A percentile compares a stretch with the other conserved stretches of the same genome.
These are phyloP conservation scores for Naganishia antarctica DNA, from an alignment of 768 basidiomycete genomes.

Conservation along the genomic window DNA sequence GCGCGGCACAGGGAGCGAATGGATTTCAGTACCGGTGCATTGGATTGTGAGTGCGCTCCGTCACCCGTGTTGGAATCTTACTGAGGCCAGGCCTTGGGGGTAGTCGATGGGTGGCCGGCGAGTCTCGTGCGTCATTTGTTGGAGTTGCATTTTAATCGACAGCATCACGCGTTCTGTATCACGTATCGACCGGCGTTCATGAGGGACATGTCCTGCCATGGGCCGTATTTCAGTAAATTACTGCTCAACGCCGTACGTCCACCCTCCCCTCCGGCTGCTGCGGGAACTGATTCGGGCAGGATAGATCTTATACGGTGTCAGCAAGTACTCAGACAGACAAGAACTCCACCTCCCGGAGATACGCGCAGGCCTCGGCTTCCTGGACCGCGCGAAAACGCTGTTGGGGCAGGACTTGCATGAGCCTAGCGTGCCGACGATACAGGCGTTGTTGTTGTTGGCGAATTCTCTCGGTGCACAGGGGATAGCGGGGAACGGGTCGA, in stretches of 20 bases:
- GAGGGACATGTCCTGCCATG: constrained; percentile 30
- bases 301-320: constrained; percentile 30
- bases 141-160: constrained; percentile 35
- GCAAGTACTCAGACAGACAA: constrained; percentile 31
- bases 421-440: constrained; percentile 32
- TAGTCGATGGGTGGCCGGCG: constrained; percentile 31
- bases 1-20: constrained; percentile 21
- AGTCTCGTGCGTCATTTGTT: constrained; percentile 34
- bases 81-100: not conserved
- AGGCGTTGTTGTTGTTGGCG: constrained; percentile 33
- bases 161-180: constrained; percentile 33
- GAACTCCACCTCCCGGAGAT: constrained; percentile 25
- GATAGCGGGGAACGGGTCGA: constrained; percentile 20
- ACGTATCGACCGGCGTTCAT: constrained; percentile 35
- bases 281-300: not conserved
- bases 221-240: constrained; percentile 33
- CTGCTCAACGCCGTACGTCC: constrained; percentile 31
- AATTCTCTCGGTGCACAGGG: constrained; percentile 33
- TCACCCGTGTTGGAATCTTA: not conserved
- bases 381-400: constrained; percentile 29
- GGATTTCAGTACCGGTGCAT: constrained; percentile 1
- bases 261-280: not conserved
- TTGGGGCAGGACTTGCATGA: constrained; percentile 32
- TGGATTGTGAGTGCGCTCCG: constrained; percentile 8
- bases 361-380: constrained; percentile 27